These are phyloP conservation scores for Trametes hirsuta DNA, from an alignment of 1,284 basidiomycete genomes.

Conservation along the genomic window DNA sequence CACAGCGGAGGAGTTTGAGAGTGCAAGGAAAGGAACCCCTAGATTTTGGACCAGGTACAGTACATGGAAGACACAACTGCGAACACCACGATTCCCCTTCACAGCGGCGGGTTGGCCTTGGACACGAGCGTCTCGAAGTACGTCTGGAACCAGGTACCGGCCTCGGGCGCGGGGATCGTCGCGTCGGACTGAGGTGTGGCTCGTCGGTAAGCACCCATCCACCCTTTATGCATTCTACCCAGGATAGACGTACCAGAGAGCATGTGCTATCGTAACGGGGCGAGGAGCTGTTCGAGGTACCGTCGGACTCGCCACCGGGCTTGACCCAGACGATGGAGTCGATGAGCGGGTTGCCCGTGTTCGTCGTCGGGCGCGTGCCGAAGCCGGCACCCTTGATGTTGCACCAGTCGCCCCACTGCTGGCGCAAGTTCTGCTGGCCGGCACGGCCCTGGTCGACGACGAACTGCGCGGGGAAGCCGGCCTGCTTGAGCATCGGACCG, in stretches of 20 bases:
- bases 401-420: constrained; percentile 59
- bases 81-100: constrained; percentile 23
- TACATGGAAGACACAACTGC: constrained; percentile 13
- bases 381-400: constrained; percentile 67
- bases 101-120: constrained; percentile 58
- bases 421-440: constrained; percentile 62
- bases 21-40: constrained; percentile 9
- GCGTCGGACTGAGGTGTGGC: constrained; percentile 47
- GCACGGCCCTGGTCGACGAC: constrained; percentile 69
- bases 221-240: neutral
- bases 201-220: neutral
- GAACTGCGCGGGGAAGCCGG: constrained; percentile 62
- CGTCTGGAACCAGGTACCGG: constrained; percentile 66
- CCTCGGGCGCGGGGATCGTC: constrained; percentile 58
- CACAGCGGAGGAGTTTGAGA: neutral
- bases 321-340: constrained; percentile 72
- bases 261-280: constrained; percentile 62
- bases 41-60: constrained; percentile 16
- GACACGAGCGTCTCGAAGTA: constrained; percentile 59
- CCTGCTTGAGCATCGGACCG: constrained; percentile 45
- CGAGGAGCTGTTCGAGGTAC: constrained; percentile 62
- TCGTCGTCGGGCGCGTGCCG: constrained; percentile 59
- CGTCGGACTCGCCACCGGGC: constrained; percentile 70
- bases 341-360: constrained; percentile 56
- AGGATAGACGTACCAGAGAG: constrained; percentile 43